Evolutionary conservation across 2,329 filamentous ascomycete genomes (phyloP).

Genomic region (Cladosporium sp.): DNA sequence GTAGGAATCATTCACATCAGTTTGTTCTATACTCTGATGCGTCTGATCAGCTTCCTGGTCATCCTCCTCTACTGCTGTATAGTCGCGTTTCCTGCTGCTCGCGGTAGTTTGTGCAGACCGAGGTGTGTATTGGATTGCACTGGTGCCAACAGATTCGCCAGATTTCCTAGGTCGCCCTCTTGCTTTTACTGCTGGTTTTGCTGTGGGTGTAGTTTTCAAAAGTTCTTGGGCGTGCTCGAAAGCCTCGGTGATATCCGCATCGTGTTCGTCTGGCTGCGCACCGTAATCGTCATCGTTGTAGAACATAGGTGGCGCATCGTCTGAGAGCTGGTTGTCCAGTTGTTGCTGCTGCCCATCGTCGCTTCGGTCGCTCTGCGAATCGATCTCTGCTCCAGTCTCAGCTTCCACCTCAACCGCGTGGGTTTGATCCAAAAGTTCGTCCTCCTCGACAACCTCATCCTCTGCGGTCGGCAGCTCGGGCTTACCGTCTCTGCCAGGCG

Average conservation of each 20-base stretch:
- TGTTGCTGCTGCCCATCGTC: neutral
- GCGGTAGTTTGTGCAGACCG: neutral
- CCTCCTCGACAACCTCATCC: slow-evolving; percentile 1
- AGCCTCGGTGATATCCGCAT: slow-evolving; percentile 4
- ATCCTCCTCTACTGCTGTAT: neutral
- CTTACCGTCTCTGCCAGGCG: slow-evolving; percentile 9
- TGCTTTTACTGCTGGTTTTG: neutral
- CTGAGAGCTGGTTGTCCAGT: neutral
- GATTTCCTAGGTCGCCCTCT: slow-evolving; percentile 1
- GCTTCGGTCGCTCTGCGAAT: neutral
- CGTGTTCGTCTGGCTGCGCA: neutral
- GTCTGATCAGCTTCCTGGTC: slow-evolving; percentile 8
- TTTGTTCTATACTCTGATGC: slow-evolving; percentile 9
- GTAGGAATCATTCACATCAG: slow-evolving; percentile 2
- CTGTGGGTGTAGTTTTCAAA: neutral
- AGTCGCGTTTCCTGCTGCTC: slow-evolving; percentile 8
- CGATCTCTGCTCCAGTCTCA: neutral
- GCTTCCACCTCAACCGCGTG: slow-evolving; percentile 9
- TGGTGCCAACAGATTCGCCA: neutral
- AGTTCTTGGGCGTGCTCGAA: neutral
- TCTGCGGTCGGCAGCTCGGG: slow-evolving; percentile 10
- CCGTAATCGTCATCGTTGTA: slow-evolving; percentile 13
- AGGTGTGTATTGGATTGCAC: neutral
- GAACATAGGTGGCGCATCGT: slow-evolving; percentile 15
- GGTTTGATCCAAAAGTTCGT: neutral